These are phyloP conservation scores for Komagataella pseudopastoris DNA, from an alignment of 805 yeast species.

Conservation along the genomic window DNA sequence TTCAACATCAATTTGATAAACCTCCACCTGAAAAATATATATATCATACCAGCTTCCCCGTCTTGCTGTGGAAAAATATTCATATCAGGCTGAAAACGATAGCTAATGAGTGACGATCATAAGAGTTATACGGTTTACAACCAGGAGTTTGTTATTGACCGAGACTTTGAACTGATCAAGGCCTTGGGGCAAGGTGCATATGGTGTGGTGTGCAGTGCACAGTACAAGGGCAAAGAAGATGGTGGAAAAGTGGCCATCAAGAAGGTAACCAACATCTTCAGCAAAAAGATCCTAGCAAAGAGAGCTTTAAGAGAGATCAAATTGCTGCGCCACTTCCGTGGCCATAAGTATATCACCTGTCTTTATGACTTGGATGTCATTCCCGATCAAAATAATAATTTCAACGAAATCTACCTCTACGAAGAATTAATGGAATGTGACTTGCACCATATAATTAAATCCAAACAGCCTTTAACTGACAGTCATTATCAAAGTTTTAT, in stretches of 20 bases:
- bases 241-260: conserved; percentile 73
- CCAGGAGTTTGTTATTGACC: conserved; percentile 89
- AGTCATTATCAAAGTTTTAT: conserved; percentile 91
- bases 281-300: conserved; percentile 74
- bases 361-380: conserved; percentile 61
- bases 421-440: conserved; percentile 88
- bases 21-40: background rate
- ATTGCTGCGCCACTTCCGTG: conserved; percentile 77
- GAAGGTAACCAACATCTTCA: conserved; percentile 78
- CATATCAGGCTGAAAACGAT: background rate
- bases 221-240: conserved; percentile 73
- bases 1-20: background rate
- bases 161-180: conserved; percentile 69
- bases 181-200: conserved; percentile 97
- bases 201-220: conserved; percentile 85
- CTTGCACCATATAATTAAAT: conserved; percentile 64
- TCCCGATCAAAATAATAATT: conserved; percentile 62
- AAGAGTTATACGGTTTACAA: conserved; percentile 42
- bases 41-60: background rate
- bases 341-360: conserved; percentile 83
- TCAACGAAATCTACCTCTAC: conserved; percentile 78
- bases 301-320: conserved; percentile 85
- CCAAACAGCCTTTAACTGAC: conserved; percentile 65
- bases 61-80: background rate
- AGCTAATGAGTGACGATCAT: background rate